These are phyloP conservation scores for Lycium ferocissimum DNA, from an alignment of 257 asterid genomes.

Conservation along the genomic window DNA sequence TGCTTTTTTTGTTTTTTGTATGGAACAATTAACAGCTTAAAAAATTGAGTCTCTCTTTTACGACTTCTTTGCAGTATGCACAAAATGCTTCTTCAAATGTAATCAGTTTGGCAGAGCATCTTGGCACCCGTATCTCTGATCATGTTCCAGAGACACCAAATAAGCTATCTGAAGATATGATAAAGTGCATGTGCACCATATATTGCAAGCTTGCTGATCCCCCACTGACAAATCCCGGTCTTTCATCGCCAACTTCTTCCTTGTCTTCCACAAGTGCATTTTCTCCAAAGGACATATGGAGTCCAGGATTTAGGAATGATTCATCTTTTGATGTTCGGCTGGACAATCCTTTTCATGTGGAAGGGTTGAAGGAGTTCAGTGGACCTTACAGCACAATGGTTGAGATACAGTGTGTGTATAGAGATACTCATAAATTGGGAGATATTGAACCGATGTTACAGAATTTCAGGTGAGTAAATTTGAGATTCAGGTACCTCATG, in stretches of 20 bases:
- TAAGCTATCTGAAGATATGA: conserved; percentile 94
- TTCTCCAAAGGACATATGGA: conserved; percentile 85
- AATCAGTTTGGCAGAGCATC: conserved; percentile 95
- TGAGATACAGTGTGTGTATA: conserved; percentile 80
- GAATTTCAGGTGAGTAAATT: conserved; percentile 66
- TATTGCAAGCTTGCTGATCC: conserved; percentile 94
- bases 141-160: conserved; percentile 83
- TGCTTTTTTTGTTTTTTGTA: background rate
- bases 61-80: conserved; percentile 56
- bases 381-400: conserved; percentile 99
- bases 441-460: conserved; percentile 74
- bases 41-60: background rate
- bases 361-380: conserved; percentile 95
- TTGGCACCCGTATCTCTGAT: conserved; percentile 86
- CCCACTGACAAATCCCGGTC: conserved; percentile 64
- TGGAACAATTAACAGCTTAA: background rate
- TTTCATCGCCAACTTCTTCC: conserved; percentile 85
- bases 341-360: conserved; percentile 91
- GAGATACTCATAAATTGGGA: conserved; percentile 80
- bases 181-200: conserved; percentile 85
- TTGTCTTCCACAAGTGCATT: conserved; percentile 73
- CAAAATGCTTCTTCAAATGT: conserved; percentile 69
- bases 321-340: conserved; percentile 84
- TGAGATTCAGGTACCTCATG: conserved; percentile 18
- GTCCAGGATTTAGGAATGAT: conserved; percentile 80